Evolutionary conservation across 2,329 filamentous ascomycete genomes (phyloP), one percentile per base, ranked within the genome.

Genomic region (Hypoxylon sp.): DNA sequence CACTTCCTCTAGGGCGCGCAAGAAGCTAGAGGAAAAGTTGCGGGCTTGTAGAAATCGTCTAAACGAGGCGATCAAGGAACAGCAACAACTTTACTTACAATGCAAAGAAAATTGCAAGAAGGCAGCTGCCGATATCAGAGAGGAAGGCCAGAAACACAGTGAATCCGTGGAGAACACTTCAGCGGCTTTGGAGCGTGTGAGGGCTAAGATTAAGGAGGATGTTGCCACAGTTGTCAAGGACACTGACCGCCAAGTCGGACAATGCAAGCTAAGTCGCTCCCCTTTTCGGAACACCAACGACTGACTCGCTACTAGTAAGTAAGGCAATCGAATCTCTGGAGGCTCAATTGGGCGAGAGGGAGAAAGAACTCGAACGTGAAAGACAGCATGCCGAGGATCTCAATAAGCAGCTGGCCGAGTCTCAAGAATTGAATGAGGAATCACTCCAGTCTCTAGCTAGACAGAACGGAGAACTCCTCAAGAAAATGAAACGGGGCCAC

Each of bases 41-140:
- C 73, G 72, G 4, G 69, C 69, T 1, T 80, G 77, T 61, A 79
- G 74, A 55, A 67, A 71, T 2, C 79, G 79, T 14, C 70, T 86
- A n/a, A 83, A 84, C 57, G 74, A 80, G 49, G 80, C 81, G 1
- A 80, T 82, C 7, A 64, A 69, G 1, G 83, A 86, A 61, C 83
- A 86, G 26, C 81, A 85, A 59, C 70, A 71, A 4, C 74, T 85
- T 1, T 84, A 78, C 66, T 70, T 64, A 2, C 73, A 74, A 38
- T 75, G 77, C 7, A 77, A 74, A 42, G 54, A 73, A 1, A 74
- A 74, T 42, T 80, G 78, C 53, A 63, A 80, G 14, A 64, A 78
- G 2, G 70, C 77, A 0, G 75, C 79, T 9, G 64, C 74, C 1
- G 70, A 81, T 24, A 59, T 84, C 4, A 74, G 72, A 16, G 68